phyloP scores from a whole-genome alignment of 2,329 filamentous ascomycete species.

The Monosporascus ibericus region DNA sequence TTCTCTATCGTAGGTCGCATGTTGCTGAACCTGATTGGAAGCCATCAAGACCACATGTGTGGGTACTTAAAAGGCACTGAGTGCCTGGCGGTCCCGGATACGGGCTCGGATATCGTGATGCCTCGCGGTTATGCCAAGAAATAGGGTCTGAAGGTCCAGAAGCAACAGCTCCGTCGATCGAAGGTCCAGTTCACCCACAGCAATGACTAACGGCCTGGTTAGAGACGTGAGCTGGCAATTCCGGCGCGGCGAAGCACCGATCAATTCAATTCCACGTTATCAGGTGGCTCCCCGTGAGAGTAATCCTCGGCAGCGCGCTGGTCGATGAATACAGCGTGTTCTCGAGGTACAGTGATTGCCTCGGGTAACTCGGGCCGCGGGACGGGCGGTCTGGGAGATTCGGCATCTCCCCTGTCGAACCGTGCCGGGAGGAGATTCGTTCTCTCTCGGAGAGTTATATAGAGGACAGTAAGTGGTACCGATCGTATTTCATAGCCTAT shows the following conservation, averaged over 20 bases:
- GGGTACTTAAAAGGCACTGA: neutral
- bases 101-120: neutral
- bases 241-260: neutral
- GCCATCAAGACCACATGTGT: neutral
- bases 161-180: too few relatives aligned
- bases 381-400: neutral
- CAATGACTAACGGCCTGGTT: neutral
- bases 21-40: neutral
- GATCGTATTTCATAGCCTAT: too few relatives aligned
- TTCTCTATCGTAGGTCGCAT: neutral
- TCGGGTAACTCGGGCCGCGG: neutral
- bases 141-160: neutral
- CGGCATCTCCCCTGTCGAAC: neutral
- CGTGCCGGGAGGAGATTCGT: neutral
- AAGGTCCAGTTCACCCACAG: too few relatives aligned
- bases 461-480: neutral
- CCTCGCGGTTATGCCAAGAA: neutral
- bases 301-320: neutral
- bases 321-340: neutral
- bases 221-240: neutral
- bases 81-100: neutral
- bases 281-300: neutral
- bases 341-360: neutral
- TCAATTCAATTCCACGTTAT: neutral
- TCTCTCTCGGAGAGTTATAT: neutral